Evolutionary conservation across 306 rosid species (phyloP).

Genomic region (Inga oerstediana): DNA sequence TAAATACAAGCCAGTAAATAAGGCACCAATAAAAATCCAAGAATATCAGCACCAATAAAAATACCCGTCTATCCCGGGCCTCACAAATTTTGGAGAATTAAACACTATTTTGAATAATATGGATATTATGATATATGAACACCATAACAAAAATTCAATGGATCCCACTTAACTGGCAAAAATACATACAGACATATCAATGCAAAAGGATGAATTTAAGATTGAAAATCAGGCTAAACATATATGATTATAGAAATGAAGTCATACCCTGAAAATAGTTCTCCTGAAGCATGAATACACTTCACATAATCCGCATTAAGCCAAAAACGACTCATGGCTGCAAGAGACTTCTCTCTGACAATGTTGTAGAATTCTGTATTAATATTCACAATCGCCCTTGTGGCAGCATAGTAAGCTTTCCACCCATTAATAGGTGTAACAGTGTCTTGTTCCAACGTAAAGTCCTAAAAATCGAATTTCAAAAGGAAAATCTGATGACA

Average conservation of each 20-base stretch:
- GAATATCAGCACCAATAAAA: not conserved
- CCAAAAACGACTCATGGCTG: conserved; percentile 93
- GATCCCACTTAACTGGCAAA: not conserved
- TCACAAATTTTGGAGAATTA: not conserved
- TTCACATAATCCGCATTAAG: conserved; percentile 93
- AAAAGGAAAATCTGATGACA: conserved; percentile 5
- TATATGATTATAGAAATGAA: conserved; percentile 13
- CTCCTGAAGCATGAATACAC: conserved; percentile 92
- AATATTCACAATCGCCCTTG: conserved; percentile 80
- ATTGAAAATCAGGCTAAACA: conserved; percentile 10
- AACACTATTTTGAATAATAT: conserved; percentile 8
- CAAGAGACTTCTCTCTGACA: conserved; percentile 72
- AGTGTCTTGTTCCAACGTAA: conserved; percentile 86
- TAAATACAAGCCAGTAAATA: not conserved
- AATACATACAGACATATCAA: not conserved
- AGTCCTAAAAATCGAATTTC: conserved; percentile 60
- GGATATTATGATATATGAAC: conserved; percentile 15
- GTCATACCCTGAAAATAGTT: conserved; percentile 85
- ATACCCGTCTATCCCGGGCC: not conserved
- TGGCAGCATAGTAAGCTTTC: conserved; percentile 99
- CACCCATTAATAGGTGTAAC: conserved; percentile 87
- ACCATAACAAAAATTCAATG: conserved; percentile 9
- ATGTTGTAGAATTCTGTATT: conserved; percentile 87
- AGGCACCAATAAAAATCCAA: conserved; percentile 16
- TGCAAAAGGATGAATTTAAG: not conserved